Evolutionary conservation across 495 filamentous ascomycete genomes (phyloP).

Genomic region (Bombardia bombarda): DNA sequence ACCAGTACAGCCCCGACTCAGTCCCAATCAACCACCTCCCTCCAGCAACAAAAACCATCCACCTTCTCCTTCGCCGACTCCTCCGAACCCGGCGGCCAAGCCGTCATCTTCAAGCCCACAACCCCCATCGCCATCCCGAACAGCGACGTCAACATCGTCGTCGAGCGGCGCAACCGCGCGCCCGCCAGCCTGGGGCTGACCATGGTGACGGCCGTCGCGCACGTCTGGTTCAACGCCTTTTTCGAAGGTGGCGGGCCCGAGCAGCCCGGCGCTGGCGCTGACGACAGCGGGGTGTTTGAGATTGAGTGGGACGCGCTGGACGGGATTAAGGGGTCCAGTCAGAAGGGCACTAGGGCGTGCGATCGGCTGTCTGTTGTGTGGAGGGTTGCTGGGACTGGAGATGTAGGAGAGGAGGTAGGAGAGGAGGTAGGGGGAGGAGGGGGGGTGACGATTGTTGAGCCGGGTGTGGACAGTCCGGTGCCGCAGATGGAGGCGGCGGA

Average conservation of each 20-base stretch:
- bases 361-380: conserved; percentile 87
- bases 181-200: conserved; percentile 70
- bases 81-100: conserved; percentile 43
- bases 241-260: conserved; percentile 79
- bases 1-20: no score
- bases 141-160: conserved; percentile 81
- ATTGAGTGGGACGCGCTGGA: conserved; percentile 55
- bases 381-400: conserved; percentile 29
- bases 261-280: conserved; percentile 33
- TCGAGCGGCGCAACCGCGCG: conserved; percentile 64
- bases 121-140: conserved; percentile 56
- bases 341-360: conserved; percentile 72
- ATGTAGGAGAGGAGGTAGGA: conserved; percentile 15
- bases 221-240: conserved; percentile 94
- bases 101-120: conserved; percentile 70
- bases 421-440: conserved; percentile 9
- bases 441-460: conserved; percentile 47
- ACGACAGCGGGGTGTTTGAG: conserved; percentile 46
- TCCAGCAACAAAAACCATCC: conserved; percentile 3
- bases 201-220: conserved; percentile 86
- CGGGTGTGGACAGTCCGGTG: conserved; percentile 54
- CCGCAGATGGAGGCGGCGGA: conserved; percentile 60
- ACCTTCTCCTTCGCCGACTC: conserved; percentile 17
- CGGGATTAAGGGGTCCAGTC: conserved; percentile 66
- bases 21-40: conserved; percentile 15